Evolutionary conservation across 106 monocot genomes (phyloP), one percentile per base, ranked within the genome.

Genomic region (Dioscorea zingiberensis): DNA sequence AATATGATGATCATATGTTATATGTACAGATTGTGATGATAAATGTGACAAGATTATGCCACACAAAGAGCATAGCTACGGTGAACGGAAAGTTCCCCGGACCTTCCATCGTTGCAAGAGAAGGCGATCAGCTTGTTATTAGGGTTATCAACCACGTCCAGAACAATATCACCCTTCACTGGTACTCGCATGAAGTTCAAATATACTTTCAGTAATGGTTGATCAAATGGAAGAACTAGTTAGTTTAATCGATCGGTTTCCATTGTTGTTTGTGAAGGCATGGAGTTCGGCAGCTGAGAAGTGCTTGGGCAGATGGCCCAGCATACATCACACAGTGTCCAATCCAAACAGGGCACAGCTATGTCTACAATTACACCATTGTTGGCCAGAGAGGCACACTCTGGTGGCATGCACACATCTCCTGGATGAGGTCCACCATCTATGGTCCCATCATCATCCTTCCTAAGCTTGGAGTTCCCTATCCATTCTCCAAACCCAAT

Each of bases 321-420:
- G 74, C 85, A 0, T 85, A 85, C 30, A 66, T 85, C 21, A 78
- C 81, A 46, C 85, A 85, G 28, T 85, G 85, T 49, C 85, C 85
- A 32, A 81, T 85, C 16, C 81, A 72, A 21, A 78, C 78, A 9
- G 78, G 81, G 8, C 66, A 61, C 27, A 81, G 70, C 48, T 85
- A 78, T 29, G 81, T 65, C 14, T 85, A 81, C 73, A 78, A 81
- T 24, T 85, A 81, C 65, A 85, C 85, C 14, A 65, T 78, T 2
- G 74, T 59, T 2, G 85, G 78, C 22, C 85, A 85, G 55, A 67
- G 81, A 49, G 85, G 85, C 18, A 85, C 85, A 16, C 67, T 86
- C 0, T 75, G 70, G 25, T 86, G 86, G 86, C 86, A 86, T 26
- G 86, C 78, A 7, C 86, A 86, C 64, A 71, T 76, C 12, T 82